Percentiles rank a stretch among this genome's conserved stretches.
These are phyloP conservation scores for Teunomyces atbi DNA, from an alignment of 805 yeast species.

Conservation along the genomic window DNA sequence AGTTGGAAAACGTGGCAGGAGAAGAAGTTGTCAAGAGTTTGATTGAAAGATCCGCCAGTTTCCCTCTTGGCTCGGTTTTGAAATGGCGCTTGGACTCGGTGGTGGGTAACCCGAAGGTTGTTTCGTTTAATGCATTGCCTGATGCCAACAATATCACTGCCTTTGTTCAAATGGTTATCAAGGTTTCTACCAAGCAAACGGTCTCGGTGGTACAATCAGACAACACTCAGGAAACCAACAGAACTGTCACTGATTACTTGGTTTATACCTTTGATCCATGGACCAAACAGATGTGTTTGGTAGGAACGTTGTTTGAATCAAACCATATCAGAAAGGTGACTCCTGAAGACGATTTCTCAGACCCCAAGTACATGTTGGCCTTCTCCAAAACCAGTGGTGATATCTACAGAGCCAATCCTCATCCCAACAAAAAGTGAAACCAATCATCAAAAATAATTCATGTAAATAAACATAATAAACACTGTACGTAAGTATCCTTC, in stretches of 20 bases:
- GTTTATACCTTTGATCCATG: slow-evolving; percentile 41
- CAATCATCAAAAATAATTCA: slow-evolving; percentile 5
- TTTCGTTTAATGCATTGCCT: slow-evolving; percentile 67
- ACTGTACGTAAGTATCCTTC: slow-evolving; percentile 2
- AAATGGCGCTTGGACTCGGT: slow-evolving; percentile 79
- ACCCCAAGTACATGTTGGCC: slow-evolving; percentile 18
- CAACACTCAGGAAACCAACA: slow-evolving; percentile 21
- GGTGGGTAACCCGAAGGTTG: slow-evolving; percentile 67
- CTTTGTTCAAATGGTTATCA: slow-evolving; percentile 39
- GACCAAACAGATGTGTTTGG: slow-evolving; percentile 36
- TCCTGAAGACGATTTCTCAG: slow-evolving; percentile 28
- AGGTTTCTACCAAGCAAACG: slow-evolving; percentile 37
- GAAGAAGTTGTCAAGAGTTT: slow-evolving; percentile 31
- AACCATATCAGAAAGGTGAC: slow-evolving; percentile 37
- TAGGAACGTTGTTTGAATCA: slow-evolving; percentile 39
- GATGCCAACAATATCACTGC: slow-evolving; percentile 38
- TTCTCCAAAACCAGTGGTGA: slow-evolving; percentile 37
- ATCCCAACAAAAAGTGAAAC: slow-evolving; percentile 9
- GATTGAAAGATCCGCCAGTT: slow-evolving; percentile 31
- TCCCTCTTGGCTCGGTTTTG: slow-evolving; percentile 57
- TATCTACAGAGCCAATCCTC: slow-evolving; percentile 39
- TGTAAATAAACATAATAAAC: slow-evolving; percentile 5
- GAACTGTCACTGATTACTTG: slow-evolving; percentile 35
- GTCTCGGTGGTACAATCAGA: slow-evolving; percentile 25
- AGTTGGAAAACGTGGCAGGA: slow-evolving; percentile 36